Evolutionary conservation across 345 rosid genomes (phyloP), one percentile per base, ranked within the genome.

Genomic region (Ceriops zippeliana): DNA sequence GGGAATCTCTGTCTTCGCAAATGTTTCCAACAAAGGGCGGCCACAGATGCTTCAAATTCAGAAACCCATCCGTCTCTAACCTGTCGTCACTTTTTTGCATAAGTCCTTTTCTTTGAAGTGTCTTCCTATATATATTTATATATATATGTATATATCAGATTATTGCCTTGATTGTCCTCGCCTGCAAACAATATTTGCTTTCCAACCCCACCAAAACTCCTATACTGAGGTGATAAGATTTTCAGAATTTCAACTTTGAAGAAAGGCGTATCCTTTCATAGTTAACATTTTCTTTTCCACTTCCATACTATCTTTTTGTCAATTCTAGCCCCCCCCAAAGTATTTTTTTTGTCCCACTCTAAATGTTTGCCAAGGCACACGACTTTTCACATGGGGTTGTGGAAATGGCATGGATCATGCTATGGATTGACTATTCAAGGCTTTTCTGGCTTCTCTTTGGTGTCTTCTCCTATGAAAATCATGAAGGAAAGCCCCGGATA

Each of bases 391-490:
- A 63, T 60, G 76, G 28, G 34, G 72, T 65, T 17, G 67, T 70
- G 63, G 76, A 74, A 47, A 69, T 81, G 75, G 77, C 69, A 5
- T 65, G 84, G 77, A 78, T 71, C 46, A 65, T 80, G 65, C 75
- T 65, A 3, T 64, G 78, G 67, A 67, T 79, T 58, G 79, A 76
- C 57, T 73, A 73, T 63, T 80, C 78, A 7, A 71, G 77, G 49
- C 81, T 78, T 4, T 79, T 67, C 51, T 74, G 80, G 80, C 58
- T 75, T 17, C 78, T 75, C 34, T 75, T 72, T 70, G 63, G 81
- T 67, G 75, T 74, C 6, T 79, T 81, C 70, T 81, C 80, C 4
- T 72, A 63, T 24, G 87, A 81, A 72, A 81, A 81, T 54, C 84
- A 76, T 58, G 80, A 74, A 22, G 83, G 80, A 61, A 75, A 76